These are phyloP conservation scores for Mycena vulgaris DNA, from an alignment of 768 basidiomycete genomes.

Conservation along the genomic window DNA sequence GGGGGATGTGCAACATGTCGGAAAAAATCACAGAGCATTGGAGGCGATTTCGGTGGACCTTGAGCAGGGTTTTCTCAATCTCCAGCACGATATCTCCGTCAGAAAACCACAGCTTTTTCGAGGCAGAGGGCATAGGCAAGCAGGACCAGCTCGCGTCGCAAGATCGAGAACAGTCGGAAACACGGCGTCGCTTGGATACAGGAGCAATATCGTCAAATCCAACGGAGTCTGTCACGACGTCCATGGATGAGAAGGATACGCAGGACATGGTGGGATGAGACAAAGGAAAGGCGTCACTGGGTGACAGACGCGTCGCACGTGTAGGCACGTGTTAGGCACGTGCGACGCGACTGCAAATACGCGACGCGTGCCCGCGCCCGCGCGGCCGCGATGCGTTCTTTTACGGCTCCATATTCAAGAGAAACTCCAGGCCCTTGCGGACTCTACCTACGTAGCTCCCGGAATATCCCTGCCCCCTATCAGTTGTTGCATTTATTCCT, in stretches of 20 bases:
- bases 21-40: constrained; percentile 47
- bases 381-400: no score
- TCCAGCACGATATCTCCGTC: constrained; percentile 55
- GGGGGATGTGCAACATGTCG: constrained; percentile 55
- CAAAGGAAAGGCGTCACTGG: not conserved
- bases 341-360: not conserved
- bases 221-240: constrained; percentile 14
- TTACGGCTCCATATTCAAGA: no score
- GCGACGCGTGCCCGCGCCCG: no score
- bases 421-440: no score
- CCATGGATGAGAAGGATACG: constrained; percentile 19
- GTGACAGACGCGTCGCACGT: constrained; percentile 23
- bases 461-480: no score
- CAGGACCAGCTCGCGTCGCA: constrained; percentile 10
- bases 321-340: not conserved
- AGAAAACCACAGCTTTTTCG: constrained; percentile 45
- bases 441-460: no score
- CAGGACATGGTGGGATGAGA: constrained; percentile 2
- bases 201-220: constrained; percentile 1
- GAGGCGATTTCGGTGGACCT: constrained; percentile 43
- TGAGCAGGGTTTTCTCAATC: constrained; percentile 45
- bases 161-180: not conserved
- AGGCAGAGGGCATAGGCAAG: not conserved
- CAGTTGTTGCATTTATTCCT: no score
- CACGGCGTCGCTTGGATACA: constrained; percentile 28